Evolutionary conservation across 73 alveolate genomes (phyloP).

Genomic region (Diophrys appendiculata): DNA sequence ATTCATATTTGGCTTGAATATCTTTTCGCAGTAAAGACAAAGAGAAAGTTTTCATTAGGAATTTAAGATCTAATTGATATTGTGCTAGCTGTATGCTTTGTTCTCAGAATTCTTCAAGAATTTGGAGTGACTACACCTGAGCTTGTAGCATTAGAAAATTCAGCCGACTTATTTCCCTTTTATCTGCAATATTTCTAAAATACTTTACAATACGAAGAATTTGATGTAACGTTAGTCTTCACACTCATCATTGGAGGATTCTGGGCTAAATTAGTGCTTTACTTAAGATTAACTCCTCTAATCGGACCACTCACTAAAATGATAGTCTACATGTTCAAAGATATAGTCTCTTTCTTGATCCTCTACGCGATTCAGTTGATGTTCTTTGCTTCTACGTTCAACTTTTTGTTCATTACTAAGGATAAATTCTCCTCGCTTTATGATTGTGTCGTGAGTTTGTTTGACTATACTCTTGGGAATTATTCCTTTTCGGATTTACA

Average conservation of each 20-base stretch:
- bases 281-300: background rate
- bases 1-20: background rate
- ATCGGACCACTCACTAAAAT: constrained; percentile 6
- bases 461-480: background rate
- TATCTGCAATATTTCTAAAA: background rate
- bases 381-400: background rate
- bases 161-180: no score
- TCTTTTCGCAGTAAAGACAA: background rate
- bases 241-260: background rate
- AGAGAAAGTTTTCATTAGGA: background rate
- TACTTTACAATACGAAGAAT: background rate
- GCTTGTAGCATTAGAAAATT: no score
- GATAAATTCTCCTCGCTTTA: background rate
- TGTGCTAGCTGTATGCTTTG: background rate
- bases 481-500: background rate
- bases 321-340: background rate
- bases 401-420: background rate
- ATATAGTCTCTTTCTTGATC: constrained; percentile 9
- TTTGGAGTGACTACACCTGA: no score
- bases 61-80: background rate
- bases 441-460: background rate
- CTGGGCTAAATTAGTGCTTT: constrained; percentile 9
- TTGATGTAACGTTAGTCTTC: background rate
- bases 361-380: background rate
- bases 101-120: background rate